These are phyloP conservation scores for Fusarium nisikadoi DNA, from an alignment of 2,329 filamentous ascomycete genomes.

Conservation along the genomic window DNA sequence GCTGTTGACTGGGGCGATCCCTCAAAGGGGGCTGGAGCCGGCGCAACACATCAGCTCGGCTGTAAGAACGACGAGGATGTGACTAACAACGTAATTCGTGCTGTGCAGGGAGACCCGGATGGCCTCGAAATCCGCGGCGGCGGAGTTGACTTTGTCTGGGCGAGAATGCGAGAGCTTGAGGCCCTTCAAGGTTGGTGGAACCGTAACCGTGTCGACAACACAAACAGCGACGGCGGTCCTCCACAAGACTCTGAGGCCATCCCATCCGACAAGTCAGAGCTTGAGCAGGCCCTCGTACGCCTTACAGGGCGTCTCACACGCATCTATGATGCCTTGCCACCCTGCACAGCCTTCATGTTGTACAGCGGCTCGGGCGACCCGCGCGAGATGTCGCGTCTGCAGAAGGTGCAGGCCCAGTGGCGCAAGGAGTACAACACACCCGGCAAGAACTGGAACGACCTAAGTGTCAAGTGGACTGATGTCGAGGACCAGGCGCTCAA, in stretches of 20 bases:
- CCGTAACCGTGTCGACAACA: conserved; percentile 58
- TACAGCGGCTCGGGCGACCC: conserved; percentile 75
- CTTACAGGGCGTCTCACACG: conserved; percentile 62
- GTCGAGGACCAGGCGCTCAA: conserved; percentile 71
- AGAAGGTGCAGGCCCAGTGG: conserved; percentile 69
- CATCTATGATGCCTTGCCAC: conserved; percentile 68
- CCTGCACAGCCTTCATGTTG: conserved; percentile 72
- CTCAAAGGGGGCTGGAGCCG: conserved; percentile 64
- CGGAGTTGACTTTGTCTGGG: conserved; percentile 75
- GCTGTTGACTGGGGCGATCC: conserved; percentile 93
- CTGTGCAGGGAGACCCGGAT: conserved; percentile 67
- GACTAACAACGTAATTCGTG: conserved; percentile 64
- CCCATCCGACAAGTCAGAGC: conserved; percentile 40
- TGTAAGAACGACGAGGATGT: conserved; percentile 71
- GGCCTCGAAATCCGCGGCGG: conserved; percentile 67
- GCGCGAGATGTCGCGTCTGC: conserved; percentile 71
- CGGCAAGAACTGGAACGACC: conserved; percentile 72
- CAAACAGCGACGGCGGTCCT: conserved; percentile 50
- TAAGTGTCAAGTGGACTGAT: conserved; percentile 76
- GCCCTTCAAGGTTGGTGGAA: conserved; percentile 76
- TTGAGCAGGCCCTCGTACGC: conserved; percentile 59
- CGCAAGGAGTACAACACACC: conserved; percentile 72
- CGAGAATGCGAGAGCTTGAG: conserved; percentile 72
- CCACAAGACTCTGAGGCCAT: conserved; percentile 40
- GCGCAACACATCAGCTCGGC: conserved; percentile 66